Conservation (phyloP, 768 basidiomycete species). For the Scleroderma citrinum region DNA sequence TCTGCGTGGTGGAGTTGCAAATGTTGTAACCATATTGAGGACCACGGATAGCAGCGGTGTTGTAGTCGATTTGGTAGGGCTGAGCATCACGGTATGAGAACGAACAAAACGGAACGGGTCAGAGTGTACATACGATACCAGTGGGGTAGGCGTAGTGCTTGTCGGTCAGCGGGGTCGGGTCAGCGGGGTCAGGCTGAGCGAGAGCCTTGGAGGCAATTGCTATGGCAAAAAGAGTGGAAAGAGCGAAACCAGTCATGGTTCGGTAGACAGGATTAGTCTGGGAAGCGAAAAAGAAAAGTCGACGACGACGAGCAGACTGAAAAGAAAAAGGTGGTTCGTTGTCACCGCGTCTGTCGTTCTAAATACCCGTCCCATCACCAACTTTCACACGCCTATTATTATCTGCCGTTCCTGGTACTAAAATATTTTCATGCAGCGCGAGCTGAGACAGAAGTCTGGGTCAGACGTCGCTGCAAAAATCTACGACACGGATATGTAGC, state of each 20-base stretch:
- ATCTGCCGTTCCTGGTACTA: too few relatives aligned
- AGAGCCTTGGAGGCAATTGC: constrained; percentile 26
- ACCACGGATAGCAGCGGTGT: constrained; percentile 43
- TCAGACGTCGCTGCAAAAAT: too few relatives aligned
- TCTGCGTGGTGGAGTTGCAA: constrained; percentile 65
- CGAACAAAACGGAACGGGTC: background rate
- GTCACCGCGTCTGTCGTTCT: too few relatives aligned
- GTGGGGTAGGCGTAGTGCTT: constrained; percentile 41
- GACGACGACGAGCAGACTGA: background rate
- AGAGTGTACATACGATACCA: constrained; percentile 32
- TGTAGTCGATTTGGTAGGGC: constrained; percentile 48
- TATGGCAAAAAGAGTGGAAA: constrained; percentile 33
- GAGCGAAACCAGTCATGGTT: constrained; percentile 46
- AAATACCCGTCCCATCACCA: background rate
- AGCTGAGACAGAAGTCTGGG: too few relatives aligned
- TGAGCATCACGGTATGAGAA: constrained; percentile 10
- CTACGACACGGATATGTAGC: too few relatives aligned
- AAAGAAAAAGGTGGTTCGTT: background rate
- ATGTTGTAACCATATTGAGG: constrained; percentile 58
- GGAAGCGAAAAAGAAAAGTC: background rate
- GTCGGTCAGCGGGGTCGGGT: constrained; percentile 40
- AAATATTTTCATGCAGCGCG: too few relatives aligned
- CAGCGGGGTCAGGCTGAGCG: constrained; percentile 34
- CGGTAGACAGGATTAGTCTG: constrained; percentile 5
- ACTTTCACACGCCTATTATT: constrained; percentile 1